Percentiles rank a stretch among this genome's conserved stretches.
Evolutionary conservation across 768 basidiomycete genomes (phyloP).

Genomic region (Lentinula boryana): DNA sequence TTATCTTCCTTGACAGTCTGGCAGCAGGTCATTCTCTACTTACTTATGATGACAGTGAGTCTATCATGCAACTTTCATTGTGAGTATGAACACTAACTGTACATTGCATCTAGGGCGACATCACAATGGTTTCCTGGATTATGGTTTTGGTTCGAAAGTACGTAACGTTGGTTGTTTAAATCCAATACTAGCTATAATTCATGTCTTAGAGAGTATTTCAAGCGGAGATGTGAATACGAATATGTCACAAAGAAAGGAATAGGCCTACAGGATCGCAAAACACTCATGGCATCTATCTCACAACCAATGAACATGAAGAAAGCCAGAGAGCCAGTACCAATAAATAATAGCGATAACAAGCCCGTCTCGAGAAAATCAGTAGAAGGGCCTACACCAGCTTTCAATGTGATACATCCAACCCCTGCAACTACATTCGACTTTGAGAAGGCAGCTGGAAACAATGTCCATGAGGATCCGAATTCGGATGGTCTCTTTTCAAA

Average conservation of each 20-base stretch:
- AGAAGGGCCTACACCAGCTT: not conserved
- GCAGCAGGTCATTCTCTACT: slow-evolving; percentile 46
- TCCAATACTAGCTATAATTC: not conserved
- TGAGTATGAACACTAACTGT: not conserved
- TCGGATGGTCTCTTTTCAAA: slow-evolving; percentile 17
- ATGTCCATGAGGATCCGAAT: not conserved
- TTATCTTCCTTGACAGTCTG: slow-evolving; percentile 40
- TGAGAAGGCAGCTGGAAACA: not conserved
- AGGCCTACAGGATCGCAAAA: slow-evolving; percentile 16
- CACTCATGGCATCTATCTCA: slow-evolving; percentile 27
- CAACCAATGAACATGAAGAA: slow-evolving; percentile 19
- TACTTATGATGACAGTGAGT: slow-evolving; percentile 46
- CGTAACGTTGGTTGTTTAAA: slow-evolving; percentile 1
- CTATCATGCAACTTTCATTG: not conserved
- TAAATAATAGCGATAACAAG: not conserved
- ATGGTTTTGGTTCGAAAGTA: slow-evolving; percentile 63
- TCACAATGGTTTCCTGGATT: slow-evolving; percentile 53
- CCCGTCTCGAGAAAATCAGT: not conserved
- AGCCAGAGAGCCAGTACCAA: slow-evolving; percentile 3
- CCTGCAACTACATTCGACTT: slow-evolving; percentile 5
- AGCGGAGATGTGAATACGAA: slow-evolving; percentile 30
- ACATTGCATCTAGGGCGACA: slow-evolving; percentile 28
- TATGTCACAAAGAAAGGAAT: slow-evolving; percentile 22
- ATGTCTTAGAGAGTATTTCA: slow-evolving; percentile 33
- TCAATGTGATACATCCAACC: slow-evolving; percentile 6